phyloP scores from a whole-genome alignment of 1,284 basidiomycete species.

The Trichosporon inkin region DNA sequence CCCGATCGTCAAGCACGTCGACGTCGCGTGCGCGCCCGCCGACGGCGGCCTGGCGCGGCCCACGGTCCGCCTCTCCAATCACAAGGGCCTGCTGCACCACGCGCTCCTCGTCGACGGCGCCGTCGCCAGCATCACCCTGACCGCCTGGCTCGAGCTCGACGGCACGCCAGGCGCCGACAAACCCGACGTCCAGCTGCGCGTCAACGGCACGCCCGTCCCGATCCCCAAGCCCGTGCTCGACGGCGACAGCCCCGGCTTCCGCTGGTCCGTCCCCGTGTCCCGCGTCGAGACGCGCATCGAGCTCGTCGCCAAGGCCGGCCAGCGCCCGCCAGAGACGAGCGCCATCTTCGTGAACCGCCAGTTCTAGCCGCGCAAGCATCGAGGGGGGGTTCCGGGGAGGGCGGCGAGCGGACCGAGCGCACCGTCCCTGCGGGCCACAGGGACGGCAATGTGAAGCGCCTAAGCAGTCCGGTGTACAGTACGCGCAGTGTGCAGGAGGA shows the following conservation, averaged over 20 bases:
- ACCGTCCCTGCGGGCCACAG: no score
- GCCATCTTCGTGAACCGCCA: slow-evolving; percentile 42
- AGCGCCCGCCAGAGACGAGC: slow-evolving; percentile 32
- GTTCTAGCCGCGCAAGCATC: slow-evolving; percentile 18
- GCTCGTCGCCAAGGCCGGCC: slow-evolving; percentile 35
- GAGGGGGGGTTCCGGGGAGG: no score
- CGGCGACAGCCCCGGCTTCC: slow-evolving; percentile 26
- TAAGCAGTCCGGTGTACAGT: no score
- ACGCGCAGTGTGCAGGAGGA: no score
- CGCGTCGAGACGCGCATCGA: slow-evolving; percentile 40
- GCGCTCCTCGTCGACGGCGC: slow-evolving; percentile 33
- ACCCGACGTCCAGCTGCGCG: slow-evolving; percentile 33
- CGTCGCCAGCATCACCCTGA: slow-evolving; percentile 14
- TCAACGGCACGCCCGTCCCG: slow-evolving; percentile 32
- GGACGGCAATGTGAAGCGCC: no score
- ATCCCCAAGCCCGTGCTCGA: slow-evolving; percentile 9
- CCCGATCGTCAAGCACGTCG: slow-evolving; percentile 19
- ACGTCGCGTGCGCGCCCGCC: slow-evolving; percentile 14
- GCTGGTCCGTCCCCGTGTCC: slow-evolving; percentile 34
- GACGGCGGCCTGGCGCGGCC: slow-evolving; percentile 15
- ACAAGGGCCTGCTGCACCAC: slow-evolving; percentile 43
- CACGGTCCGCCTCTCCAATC: slow-evolving; percentile 39
- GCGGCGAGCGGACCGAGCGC: no score
- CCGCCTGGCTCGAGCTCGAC: slow-evolving; percentile 33
- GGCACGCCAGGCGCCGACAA: slow-evolving; percentile 1